Base-by-base conservation (phyloP, 306 rosid species). In the Cucurbita maxima region DNA sequence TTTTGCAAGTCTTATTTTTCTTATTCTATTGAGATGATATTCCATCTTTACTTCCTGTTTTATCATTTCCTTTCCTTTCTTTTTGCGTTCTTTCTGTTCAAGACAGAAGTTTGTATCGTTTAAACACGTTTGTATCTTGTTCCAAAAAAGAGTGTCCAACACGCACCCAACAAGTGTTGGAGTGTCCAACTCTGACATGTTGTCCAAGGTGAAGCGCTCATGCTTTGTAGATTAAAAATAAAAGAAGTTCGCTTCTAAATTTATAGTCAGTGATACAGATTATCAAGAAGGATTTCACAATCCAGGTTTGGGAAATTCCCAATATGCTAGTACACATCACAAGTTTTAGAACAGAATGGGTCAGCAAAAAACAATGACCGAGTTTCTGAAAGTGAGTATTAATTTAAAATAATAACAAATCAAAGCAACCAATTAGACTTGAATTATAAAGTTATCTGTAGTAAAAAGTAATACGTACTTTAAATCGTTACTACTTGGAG, bases 401-500 rank as follows among this genome's bases (percentile, higher is more conserved):
- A 12, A 72, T n/a, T 72, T 55, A 71, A 44, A 4, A 51, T 76
- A 51, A 61, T 57, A 67, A 48, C 12, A 2, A 70, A 37, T 66
- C 60, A 62, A 30, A 50, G 36, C 19, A 71, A 20, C 52, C 55
- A 58, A 10, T 11, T 12, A 37, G 55, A 14, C 55, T 62, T 51
- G 15, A 30, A 40, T 20, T 20, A 45, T 52, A 57, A 15, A 37
- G 25, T 60, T n/a, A 34, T 38, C 36, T 44, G 7, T n/a, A 51
- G 40, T 38, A 57, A 11, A 43, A 56, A 56, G 77, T 25, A 63
- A 81, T 45, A 59, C 84, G 67, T 80, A 89, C 99, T 82, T 85
- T 64, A 79, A 76, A 72, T 85, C 91, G 58, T 88, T 78, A 51
- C 38, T 61, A 76, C 70, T 82, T 16, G 72, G 73, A 77, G 78